Evolutionary conservation across 768 basidiomycete genomes (phyloP).

Genomic region (Termitomyces sp.): DNA sequence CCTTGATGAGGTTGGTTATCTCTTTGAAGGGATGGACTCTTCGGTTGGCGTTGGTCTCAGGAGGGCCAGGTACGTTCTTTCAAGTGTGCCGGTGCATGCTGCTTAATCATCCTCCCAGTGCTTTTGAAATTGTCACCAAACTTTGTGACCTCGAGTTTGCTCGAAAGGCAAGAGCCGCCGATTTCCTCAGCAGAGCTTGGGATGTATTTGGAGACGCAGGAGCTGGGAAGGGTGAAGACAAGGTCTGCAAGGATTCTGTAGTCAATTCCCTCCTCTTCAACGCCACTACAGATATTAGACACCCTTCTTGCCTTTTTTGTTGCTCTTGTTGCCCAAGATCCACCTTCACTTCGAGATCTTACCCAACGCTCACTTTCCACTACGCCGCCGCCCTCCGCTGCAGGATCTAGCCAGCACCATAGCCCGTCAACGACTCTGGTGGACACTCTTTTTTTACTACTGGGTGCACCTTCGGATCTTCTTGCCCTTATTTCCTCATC

Average conservation of each 20-base stretch:
- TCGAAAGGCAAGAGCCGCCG: slow-evolving; percentile 74
- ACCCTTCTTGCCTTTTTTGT: slow-evolving; percentile 55
- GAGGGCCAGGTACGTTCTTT: slow-evolving; percentile 52
- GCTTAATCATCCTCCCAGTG: slow-evolving; percentile 33
- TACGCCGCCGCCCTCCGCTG: slow-evolving; percentile 1
- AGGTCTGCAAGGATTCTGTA: slow-evolving; percentile 15
- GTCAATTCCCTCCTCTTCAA: neutral
- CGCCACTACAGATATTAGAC: slow-evolving; percentile 50
- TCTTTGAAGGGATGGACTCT: slow-evolving; percentile 71
- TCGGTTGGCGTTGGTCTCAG: slow-evolving; percentile 48
- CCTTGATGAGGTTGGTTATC: slow-evolving; percentile 78
- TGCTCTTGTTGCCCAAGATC: slow-evolving; percentile 56
- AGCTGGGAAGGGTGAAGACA: slow-evolving; percentile 56
- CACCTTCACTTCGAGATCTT: slow-evolving; percentile 48
- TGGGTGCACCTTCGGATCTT: slow-evolving; percentile 36
- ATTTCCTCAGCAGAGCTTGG: slow-evolving; percentile 68
- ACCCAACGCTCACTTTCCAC: slow-evolving; percentile 26
- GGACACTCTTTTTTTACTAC: slow-evolving; percentile 37
- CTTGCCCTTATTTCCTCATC: slow-evolving; percentile 34
- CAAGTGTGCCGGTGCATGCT: neutral
- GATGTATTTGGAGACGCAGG: slow-evolving; percentile 54
- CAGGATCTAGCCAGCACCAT: slow-evolving; percentile 4
- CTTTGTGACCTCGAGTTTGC: slow-evolving; percentile 69
- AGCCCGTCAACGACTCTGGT: slow-evolving; percentile 29
- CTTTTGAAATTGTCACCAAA: slow-evolving; percentile 70